Evolutionary conservation across 129 eudicot genomes (phyloP), one percentile per base, ranked within the genome.

Genomic region (Flaveria trinervia): DNA sequence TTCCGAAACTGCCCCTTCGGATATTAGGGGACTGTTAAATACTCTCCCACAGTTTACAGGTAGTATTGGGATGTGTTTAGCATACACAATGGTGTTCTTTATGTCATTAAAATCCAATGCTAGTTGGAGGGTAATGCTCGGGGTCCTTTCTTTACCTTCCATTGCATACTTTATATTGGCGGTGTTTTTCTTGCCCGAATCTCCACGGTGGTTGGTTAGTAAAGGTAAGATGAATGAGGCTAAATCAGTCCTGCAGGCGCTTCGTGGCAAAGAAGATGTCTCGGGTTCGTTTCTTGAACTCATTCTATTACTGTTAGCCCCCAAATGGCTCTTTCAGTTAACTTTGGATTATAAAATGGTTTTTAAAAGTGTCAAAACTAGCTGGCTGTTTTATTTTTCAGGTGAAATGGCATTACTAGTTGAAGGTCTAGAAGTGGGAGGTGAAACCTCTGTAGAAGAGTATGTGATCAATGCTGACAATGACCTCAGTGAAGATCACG

Each of bases 201-300:
- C 99, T 70, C 99, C 99, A 4, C 81, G 99, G 55, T 95, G 99
- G 99, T 92, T 95, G 55, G 99, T 92, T n/a, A 91, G 99, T 78
- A 89, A 95, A 85, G 97, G 99, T 70, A 82, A 73, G 83, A 95
- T 89, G 99, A 82, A 68, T 16, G 97, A 91, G 86, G 97, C 97
- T 55, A 89, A 83, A 80, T 65, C 25, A 39, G 96, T 95, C 67
- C 71, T 95, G 45, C 97, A 89, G 51, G 79, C 76, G 72, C 77
- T 95, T 55, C 97, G 96, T 51, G 96, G 99, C 64, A 84, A 84
- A 76, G 99, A 91, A 81, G 99, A 95, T 84, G 97, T 95, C 68
- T 87, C 97, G 70, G 97, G 99, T 95, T 62, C 1, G 68, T 62
- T 26, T 62, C 68, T 62, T 13, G 44, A 62, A 62, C 18, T 62